Percentiles rank a stretch among this genome's conserved stretches.
These are phyloP conservation scores for Forsythia suspensa DNA, from an alignment of 257 asterid species.

Conservation along the genomic window DNA sequence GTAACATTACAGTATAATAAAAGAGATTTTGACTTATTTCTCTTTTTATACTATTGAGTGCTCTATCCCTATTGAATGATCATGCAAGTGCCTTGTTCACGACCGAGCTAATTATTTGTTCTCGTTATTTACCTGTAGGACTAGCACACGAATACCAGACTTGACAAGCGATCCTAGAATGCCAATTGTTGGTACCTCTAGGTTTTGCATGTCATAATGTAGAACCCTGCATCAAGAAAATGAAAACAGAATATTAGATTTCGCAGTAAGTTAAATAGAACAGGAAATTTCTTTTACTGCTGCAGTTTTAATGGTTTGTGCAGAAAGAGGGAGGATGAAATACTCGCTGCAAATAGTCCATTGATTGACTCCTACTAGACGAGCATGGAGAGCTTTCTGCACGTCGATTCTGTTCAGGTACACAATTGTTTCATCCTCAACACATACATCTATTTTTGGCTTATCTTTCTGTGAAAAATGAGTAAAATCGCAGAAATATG, in stretches of 20 bases:
- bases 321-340: not conserved
- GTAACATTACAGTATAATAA: not conserved
- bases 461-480: constrained; percentile 38
- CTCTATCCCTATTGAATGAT: no score
- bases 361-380: constrained; percentile 51
- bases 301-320: not conserved
- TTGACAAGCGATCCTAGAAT: constrained; percentile 42
- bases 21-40: no score
- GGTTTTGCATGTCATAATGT: constrained; percentile 40
- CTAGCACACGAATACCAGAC: constrained; percentile 43
- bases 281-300: not conserved
- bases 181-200: constrained; percentile 46
- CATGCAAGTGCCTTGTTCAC: not conserved
- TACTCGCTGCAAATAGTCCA: constrained; percentile 84
- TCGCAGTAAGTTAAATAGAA: not conserved
- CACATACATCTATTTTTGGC: constrained; percentile 66
- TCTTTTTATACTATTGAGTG: no score
- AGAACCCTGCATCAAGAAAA: constrained; percentile 34
- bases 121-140: constrained; percentile 39
- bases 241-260: not conserved
- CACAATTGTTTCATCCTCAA: constrained; percentile 48
- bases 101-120: no score
- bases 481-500: not conserved
- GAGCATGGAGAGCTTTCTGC: constrained; percentile 79
- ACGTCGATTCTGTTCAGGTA: constrained; percentile 74